Evolutionary conservation across 768 basidiomycete genomes (phyloP), one percentile per base, ranked within the genome.

Genomic region (Rickenella mellea): DNA sequence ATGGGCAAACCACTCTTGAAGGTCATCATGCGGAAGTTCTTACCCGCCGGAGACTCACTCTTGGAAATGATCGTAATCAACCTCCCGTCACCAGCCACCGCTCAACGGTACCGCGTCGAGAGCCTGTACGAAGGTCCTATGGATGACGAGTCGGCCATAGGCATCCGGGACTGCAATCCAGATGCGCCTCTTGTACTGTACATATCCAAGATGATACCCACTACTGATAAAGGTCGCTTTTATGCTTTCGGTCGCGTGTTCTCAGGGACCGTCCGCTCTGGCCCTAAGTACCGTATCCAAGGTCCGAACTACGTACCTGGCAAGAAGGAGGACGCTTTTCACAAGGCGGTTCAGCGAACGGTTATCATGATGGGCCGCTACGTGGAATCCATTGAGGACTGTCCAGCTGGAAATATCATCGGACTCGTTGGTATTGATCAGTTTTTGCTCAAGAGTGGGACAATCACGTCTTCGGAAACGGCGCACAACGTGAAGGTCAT

Each of bases 231-330:
- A 63, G 70, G 71, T 52, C 68, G 71, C 53, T 73, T 73, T 69
- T 73, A 71, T 67, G 71, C 71, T 51, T 73, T 73, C 63, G 71
- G 71, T 47, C 71, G 71, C 56, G 70, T 73, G 64, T 73, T 73
- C 67, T 66, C 71, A 43, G 71, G 71, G 53, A 73, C 70, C 50
- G 71, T 71, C 54, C 56, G 54, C 43, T 62, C 71, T 32, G 69
- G 70, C 30, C 69, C 68, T 51, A 73, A 73, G 62, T 57, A 71
- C 60, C 65, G 71, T 51, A 73, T 73, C 57, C 71, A 73, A 57
- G 71, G 71, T 22, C 71, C 69, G 53, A 73, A 73, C 67, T 73
- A 67, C 61, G 59, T 69, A 40, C 70, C 71, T 40, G 71, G 71
- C 42, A 65, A 63, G 58, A 73, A 73, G 62, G 61, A 67, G 12